Percentiles rank a stretch among this genome's conserved stretches.
phyloP scores from a whole-genome alignment of 2,329 filamentous ascomycete species.

The Fusarium piperis region DNA sequence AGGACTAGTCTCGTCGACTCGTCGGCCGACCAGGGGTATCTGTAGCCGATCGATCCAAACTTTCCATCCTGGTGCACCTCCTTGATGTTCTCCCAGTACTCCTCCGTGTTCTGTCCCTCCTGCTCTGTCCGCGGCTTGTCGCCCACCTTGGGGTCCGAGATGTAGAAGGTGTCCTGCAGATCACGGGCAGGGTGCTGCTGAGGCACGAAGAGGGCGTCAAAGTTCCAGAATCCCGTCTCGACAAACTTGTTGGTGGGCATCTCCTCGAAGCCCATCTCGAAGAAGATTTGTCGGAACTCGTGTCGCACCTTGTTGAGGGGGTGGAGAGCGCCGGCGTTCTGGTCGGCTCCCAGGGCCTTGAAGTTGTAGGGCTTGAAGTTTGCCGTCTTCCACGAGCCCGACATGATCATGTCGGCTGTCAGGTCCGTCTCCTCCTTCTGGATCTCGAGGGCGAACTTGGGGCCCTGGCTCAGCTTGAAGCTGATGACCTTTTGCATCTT shows the following conservation, averaged over 20 bases:
- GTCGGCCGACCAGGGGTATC: conserved; percentile 90
- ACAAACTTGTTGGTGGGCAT: conserved; percentile 96
- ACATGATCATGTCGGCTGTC: conserved; percentile 90
- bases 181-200: conserved; percentile 97
- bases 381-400: conserved; percentile 90
- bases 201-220: conserved; percentile 94
- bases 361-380: conserved; percentile 87
- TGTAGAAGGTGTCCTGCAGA: conserved; percentile 98
- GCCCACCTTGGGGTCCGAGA: conserved; percentile 84
- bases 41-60: conserved; percentile 94
- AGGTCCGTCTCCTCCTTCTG: conserved; percentile 94
- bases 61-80: conserved; percentile 91
- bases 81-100: conserved; percentile 89
- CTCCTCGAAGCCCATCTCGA: conserved; percentile 98
- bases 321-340: conserved; percentile 69
- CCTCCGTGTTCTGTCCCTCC: conserved; percentile 74
- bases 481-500: conserved; percentile 83
- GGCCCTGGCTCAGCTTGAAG: conserved; percentile 85
- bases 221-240: conserved; percentile 99
- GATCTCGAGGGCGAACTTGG: conserved; percentile 89
- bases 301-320: conserved; percentile 93
- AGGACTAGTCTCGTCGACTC: conserved; percentile 90
- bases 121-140: conserved; percentile 71
- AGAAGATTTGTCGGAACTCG: conserved; percentile 98
- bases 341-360: conserved; percentile 73